Percentiles rank a stretch among this genome's conserved stretches.
These are phyloP conservation scores for Citrus medica DNA, from an alignment of 345 rosid species.

Conservation along the genomic window DNA sequence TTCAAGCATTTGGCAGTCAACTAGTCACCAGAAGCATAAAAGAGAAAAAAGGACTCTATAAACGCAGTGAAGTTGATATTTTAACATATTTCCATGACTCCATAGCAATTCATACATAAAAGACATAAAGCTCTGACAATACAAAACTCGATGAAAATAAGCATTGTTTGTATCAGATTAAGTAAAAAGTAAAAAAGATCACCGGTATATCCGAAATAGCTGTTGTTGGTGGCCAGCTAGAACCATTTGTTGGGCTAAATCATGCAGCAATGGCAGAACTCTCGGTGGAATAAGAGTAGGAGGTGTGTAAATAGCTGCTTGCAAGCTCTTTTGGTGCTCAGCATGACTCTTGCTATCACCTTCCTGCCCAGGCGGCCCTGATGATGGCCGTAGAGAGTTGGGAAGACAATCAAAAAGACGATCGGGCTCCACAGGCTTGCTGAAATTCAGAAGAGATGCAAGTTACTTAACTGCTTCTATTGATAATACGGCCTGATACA, in stretches of 20 bases:
- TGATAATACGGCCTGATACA: not conserved
- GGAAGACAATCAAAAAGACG: constrained; percentile 86
- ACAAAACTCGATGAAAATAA: not conserved
- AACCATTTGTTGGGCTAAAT: constrained; percentile 79
- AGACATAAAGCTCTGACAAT: not conserved
- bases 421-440: constrained; percentile 97
- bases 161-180: not conserved
- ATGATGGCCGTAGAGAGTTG: constrained; percentile 60
- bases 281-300: constrained; percentile 85
- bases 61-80: not conserved
- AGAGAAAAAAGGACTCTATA: not conserved
- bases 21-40: not conserved
- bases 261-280: constrained; percentile 79
- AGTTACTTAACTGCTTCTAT: not conserved
- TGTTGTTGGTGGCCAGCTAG: constrained; percentile 95
- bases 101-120: not conserved
- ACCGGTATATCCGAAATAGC: constrained; percentile 75
- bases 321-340: constrained; percentile 55
- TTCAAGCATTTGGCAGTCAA: not conserved
- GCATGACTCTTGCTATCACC: constrained; percentile 41
- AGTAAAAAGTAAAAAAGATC: constrained; percentile 1
- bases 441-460: constrained; percentile 27
- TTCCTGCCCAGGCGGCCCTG: constrained; percentile 39
- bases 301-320: constrained; percentile 59
- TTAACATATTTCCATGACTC: not conserved